Conservation (phyloP, 2,329 filamentous ascomycete genomes). For the Scleromitrula shiraiana region DNA sequence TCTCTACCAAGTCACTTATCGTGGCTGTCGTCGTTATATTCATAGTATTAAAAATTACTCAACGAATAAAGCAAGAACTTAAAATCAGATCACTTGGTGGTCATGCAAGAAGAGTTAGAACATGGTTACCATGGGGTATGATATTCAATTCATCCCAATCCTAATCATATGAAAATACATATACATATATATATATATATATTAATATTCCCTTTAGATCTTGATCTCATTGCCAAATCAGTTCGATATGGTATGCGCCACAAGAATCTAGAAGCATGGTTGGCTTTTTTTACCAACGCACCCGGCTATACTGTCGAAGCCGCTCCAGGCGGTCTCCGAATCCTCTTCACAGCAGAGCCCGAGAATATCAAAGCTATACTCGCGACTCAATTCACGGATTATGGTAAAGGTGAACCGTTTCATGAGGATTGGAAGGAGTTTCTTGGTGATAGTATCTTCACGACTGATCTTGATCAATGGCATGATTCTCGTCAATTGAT, state of each 20-base stretch:
- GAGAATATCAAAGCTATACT: slow-evolving; percentile 89
- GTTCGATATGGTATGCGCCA: slow-evolving; percentile 30
- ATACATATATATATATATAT: too few relatives aligned
- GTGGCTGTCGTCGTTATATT: slow-evolving; percentile 13
- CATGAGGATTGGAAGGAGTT: slow-evolving; percentile 69
- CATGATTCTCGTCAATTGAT: slow-evolving; percentile 74
- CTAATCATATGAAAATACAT: not conserved
- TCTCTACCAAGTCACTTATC: slow-evolving; percentile 37
- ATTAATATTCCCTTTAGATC: slow-evolving; percentile 39
- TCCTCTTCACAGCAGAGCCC: slow-evolving; percentile 68
- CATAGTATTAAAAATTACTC: slow-evolving; percentile 25
- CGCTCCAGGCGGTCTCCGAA: slow-evolving; percentile 17
- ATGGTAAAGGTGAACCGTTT: slow-evolving; percentile 72
- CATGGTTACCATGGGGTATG: slow-evolving; percentile 41
- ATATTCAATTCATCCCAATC: not conserved
- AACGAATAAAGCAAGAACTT: slow-evolving; percentile 35
- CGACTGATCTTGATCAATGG: slow-evolving; percentile 73
- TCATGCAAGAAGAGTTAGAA: slow-evolving; percentile 32
- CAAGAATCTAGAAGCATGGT: slow-evolving; percentile 53
- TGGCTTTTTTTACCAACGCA: slow-evolving; percentile 38
- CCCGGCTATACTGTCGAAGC: slow-evolving; percentile 52
- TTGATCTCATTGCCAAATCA: slow-evolving; percentile 49
- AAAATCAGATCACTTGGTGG: slow-evolving; percentile 41
- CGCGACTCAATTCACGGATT: slow-evolving; percentile 80
- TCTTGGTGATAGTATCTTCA: slow-evolving; percentile 69